Conservation (phyloP, 805 yeast genomes). For the Ogataea ganodermae region DNA sequence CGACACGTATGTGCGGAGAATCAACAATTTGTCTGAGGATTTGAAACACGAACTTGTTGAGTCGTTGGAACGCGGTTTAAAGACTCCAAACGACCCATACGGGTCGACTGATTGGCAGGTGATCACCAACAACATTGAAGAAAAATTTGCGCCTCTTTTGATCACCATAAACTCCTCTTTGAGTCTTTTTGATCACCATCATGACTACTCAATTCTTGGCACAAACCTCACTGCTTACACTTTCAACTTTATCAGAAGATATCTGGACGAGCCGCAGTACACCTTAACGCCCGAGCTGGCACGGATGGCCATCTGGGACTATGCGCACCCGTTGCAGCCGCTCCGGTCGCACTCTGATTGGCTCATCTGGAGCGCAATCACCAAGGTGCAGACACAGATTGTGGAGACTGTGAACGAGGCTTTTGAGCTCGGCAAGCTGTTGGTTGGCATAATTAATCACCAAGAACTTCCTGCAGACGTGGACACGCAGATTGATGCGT, state of each 20-base stretch:
- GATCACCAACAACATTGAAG: constrained; percentile 48
- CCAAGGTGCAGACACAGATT: constrained; percentile 42
- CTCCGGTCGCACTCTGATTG: constrained; percentile 44
- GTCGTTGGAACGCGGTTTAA: constrained; percentile 36
- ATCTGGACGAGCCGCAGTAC: constrained; percentile 30
- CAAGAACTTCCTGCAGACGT: constrained; percentile 18
- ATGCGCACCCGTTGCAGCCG: constrained; percentile 44
- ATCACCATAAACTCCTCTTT: constrained; percentile 43
- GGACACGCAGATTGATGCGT: constrained; percentile 14
- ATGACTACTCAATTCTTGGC: constrained; percentile 20
- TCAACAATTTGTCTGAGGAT: constrained; percentile 38
- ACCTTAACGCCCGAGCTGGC: constrained; percentile 21
- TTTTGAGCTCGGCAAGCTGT: constrained; percentile 34
- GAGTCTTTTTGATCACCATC: constrained; percentile 14
- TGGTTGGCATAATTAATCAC: constrained; percentile 23
- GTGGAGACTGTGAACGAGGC: constrained; percentile 39
- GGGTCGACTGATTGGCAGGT: constrained; percentile 56
- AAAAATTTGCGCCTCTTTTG: constrained; percentile 55
- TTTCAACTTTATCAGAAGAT: constrained; percentile 48
- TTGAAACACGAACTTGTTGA: constrained; percentile 38
- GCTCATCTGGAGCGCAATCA: constrained; percentile 51
- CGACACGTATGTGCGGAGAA: constrained; percentile 47
- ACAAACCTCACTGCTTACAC: constrained; percentile 43
- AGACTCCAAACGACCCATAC: constrained; percentile 39
- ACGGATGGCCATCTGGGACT: constrained; percentile 45